phyloP scores from a whole-genome alignment of 371 early-diverging fungal species.

The Syncephalastrum contaminatum region DNA sequence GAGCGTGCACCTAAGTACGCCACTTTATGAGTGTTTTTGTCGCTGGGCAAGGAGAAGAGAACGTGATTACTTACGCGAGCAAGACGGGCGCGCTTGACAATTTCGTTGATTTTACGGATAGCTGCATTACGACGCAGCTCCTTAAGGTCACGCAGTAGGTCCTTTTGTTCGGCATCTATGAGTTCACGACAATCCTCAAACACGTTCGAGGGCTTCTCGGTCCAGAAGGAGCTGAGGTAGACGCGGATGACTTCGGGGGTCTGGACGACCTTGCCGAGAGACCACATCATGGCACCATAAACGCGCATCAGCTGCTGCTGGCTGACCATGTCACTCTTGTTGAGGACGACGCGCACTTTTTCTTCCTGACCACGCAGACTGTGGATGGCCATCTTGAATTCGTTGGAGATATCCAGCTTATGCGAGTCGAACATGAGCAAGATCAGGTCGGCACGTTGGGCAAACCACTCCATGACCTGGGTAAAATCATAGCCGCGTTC shows the following conservation, averaged over 20 bases:
- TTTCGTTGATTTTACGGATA: conserved; percentile 89
- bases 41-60: too few relatives aligned
- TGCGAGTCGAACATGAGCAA: conserved; percentile 85
- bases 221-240: conserved; percentile 84
- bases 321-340: conserved; percentile 86
- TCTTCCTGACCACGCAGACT: conserved; percentile 82
- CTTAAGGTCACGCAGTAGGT: conserved; percentile 73
- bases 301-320: conserved; percentile 90
- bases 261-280: conserved; percentile 84
- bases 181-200: conserved; percentile 74
- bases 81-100: conserved; percentile 83
- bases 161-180: conserved; percentile 74
- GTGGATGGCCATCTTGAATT: conserved; percentile 83
- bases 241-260: conserved; percentile 91
- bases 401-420: conserved; percentile 90
- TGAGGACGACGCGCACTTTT: conserved; percentile 81
- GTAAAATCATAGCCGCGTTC: conserved; percentile 85
- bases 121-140: conserved; percentile 81
- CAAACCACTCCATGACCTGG: conserved; percentile 85
- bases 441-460: conserved; percentile 85
- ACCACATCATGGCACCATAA: conserved; percentile 95
- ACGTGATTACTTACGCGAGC: conserved; percentile 62
- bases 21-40: neutral
- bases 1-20: conserved; percentile 66
- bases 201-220: conserved; percentile 66